phyloP scores from a whole-genome alignment of 345 rosid species.

The Raphanus sativus region DNA sequence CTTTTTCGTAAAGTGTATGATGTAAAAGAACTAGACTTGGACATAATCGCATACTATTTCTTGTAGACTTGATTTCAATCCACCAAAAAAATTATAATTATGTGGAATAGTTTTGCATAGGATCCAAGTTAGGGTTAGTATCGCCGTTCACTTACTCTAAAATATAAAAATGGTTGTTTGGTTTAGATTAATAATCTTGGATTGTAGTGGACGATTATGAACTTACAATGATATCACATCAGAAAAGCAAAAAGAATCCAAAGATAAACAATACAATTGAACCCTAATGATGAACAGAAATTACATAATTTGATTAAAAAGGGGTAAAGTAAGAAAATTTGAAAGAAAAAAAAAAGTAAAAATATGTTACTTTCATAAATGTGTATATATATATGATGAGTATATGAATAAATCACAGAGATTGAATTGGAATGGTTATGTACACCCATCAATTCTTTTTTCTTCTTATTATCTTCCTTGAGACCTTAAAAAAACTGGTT shows the following conservation, averaged over 20 bases:
- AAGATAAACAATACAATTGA: not conserved
- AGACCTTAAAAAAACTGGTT: not conserved
- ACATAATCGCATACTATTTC: not conserved
- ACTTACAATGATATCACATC: constrained; percentile 24
- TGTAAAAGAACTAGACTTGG: not conserved
- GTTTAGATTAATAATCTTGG: not conserved
- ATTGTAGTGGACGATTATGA: constrained; percentile 10
- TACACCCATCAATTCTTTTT: constrained; percentile 49
- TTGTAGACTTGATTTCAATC: not conserved
- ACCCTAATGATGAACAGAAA: constrained; percentile 12
- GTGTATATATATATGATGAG: constrained; percentile 23
- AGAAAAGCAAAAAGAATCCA: constrained; percentile 16
- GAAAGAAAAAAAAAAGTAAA: not conserved
- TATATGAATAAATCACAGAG: constrained; percentile 25
- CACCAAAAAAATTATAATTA: not conserved
- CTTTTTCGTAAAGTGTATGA: constrained; percentile 14
- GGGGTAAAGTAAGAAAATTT: not conserved
- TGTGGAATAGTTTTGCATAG: not conserved
- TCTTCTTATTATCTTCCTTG: constrained; percentile 30
- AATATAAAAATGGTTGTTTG: not conserved
- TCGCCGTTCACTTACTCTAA: constrained; percentile 1
- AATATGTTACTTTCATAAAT: not conserved
- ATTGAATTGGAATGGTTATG: constrained; percentile 39
- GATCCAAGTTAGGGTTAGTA: constrained; percentile 16
- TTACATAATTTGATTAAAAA: constrained; percentile 8